Evolutionary conservation across 352 stramenopile species (phyloP), one percentile per base, ranked within the genome.

Genomic region (Thalassiosira hispida): DNA sequence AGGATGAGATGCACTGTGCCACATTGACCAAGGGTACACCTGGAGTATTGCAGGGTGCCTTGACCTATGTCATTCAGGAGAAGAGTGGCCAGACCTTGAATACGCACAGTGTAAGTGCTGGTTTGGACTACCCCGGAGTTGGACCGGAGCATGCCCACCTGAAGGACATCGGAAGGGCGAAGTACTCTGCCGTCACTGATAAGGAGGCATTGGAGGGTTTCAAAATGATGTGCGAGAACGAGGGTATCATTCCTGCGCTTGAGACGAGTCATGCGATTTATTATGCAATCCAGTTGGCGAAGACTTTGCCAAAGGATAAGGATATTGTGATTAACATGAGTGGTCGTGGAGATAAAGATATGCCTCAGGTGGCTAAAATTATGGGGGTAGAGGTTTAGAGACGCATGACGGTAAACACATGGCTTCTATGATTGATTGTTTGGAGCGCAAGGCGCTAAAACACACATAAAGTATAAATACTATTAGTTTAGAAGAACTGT

Each of bases 281-380:
- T 85, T 96, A 96, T 74, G 96, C 94, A 33, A 91, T 98, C 25
- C 88, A 98, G 84, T 87, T 98, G 20, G 96, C 96, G 8, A 95
- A 95, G 75, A 93, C 92, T 46, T 79, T 98, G 55, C 79, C 90
- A 22, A 80, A 92, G 27, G 95, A 93, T 73, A 97, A 92, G 96
- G 89, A 96, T 78, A 91, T 99, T 71, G 95, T 99, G 1, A 98
- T 99, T 64, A 98, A 98, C 87, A 93, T 99, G 73, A 98, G 96
- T 90, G 97, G 97, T 20, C 95, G 97, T 46, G 97, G 97, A 51
- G 97, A 99, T 90, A 99, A 99, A 92, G 97, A 99, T 85, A 99
- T 99, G 96, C 93, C 98, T 27, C 96, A 98, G 78, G 95, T 99
- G 23, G 96, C 97, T 27, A 98, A 96, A 81, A 96, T 97, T 56